Conservation (phyloP, 768 basidiomycete species). For the Boletus coccyginus region DNA sequence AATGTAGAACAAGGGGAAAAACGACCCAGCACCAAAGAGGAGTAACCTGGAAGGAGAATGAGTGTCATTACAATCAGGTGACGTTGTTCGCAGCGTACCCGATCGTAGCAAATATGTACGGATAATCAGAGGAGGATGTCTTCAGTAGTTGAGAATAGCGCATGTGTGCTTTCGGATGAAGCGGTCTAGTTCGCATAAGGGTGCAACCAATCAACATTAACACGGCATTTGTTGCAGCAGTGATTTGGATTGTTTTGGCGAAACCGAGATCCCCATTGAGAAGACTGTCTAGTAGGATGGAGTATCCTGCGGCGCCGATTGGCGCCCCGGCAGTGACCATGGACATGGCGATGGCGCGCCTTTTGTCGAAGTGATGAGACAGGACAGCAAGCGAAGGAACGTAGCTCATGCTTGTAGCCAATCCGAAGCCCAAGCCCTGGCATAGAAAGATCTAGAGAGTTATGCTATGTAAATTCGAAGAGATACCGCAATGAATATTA, state of each 20-base stretch:
- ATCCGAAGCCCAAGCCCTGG: constrained; percentile 42
- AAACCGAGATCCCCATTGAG: constrained; percentile 31
- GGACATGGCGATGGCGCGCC: constrained; percentile 42
- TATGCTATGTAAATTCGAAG: constrained; percentile 20
- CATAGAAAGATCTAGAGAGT: constrained; percentile 35
- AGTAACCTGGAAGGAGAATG: constrained; percentile 9
- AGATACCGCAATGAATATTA: not conserved
- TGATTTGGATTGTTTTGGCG: constrained; percentile 42
- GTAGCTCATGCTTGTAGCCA: constrained; percentile 38
- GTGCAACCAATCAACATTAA: constrained; percentile 34
- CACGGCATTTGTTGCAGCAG: constrained; percentile 40
- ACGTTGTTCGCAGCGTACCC: constrained; percentile 16
- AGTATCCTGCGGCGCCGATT: constrained; percentile 22
- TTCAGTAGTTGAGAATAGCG: constrained; percentile 19
- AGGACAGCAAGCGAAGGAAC: constrained; percentile 45
- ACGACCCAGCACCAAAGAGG: constrained; percentile 22
- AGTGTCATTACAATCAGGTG: not conserved
- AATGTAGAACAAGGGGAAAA: constrained; percentile 45
- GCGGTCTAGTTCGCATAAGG: constrained; percentile 40
- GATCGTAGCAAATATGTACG: constrained; percentile 22
- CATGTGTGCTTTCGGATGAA: constrained; percentile 14
- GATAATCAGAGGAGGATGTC: constrained; percentile 19
- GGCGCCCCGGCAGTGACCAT: constrained; percentile 38
- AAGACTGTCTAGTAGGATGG: constrained; percentile 30
- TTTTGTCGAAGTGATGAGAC: constrained; percentile 43